These are phyloP conservation scores for Cicer cuneatum DNA, from an alignment of 306 rosid species.

Conservation along the genomic window DNA sequence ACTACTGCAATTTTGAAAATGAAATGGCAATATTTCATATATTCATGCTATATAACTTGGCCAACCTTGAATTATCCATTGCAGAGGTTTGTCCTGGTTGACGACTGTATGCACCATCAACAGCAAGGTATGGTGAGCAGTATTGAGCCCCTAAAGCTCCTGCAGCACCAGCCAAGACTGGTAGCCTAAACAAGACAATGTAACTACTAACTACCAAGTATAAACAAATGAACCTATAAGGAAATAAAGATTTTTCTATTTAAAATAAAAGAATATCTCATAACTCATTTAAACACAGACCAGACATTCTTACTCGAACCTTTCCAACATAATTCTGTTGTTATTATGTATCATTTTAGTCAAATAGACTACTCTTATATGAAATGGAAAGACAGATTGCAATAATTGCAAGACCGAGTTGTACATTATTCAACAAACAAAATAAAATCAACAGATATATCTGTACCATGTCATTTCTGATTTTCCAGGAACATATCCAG, in stretches of 20 bases:
- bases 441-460: conserved; percentile 14
- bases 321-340: background rate
- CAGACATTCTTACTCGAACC: background rate
- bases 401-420: conserved; percentile 16
- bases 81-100: conserved; percentile 84
- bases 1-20: conserved; percentile 22
- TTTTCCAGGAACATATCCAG: conserved; percentile 96
- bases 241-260: background rate
- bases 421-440: conserved; percentile 12
- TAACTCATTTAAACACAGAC: background rate
- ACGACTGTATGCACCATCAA: conserved; percentile 79
- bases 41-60: conserved; percentile 5
- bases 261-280: background rate
- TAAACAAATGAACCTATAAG: background rate
- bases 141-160: conserved; percentile 88
- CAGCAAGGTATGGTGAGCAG: conserved; percentile 83
- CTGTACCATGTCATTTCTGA: conserved; percentile 94
- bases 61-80: conserved; percentile 58
- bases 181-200: conserved; percentile 66
- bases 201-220: background rate
- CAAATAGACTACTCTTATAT: background rate
- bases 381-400: background rate
- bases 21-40: background rate
- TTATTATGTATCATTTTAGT: background rate
- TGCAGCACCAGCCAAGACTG: conserved; percentile 93